These are phyloP conservation scores for Monilinia fructicola DNA, from an alignment of 2,329 filamentous ascomycete genomes.

Conservation along the genomic window DNA sequence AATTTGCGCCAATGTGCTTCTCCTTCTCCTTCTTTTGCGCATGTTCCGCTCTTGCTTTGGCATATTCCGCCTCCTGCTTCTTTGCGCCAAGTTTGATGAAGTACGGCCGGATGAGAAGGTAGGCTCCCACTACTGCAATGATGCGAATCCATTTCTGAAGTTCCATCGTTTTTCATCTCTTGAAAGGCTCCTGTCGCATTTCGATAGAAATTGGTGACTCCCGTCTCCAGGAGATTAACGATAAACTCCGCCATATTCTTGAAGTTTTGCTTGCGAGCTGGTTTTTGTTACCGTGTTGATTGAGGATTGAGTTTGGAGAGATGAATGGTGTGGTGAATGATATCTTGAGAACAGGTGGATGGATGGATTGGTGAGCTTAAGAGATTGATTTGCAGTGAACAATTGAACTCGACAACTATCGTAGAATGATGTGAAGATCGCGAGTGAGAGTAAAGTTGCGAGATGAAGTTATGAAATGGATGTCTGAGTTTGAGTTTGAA, in stretches of 20 bases:
- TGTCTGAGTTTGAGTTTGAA: neutral
- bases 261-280: neutral
- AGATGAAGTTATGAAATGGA: neutral
- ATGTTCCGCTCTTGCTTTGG: conserved; percentile 47
- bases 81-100: conserved; percentile 66
- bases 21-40: conserved; percentile 32
- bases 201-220: conserved; percentile 30
- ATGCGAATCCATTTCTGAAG: conserved; percentile 64
- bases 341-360: neutral
- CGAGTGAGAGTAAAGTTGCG: neutral
- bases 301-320: neutral
- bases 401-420: neutral
- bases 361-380: neutral
- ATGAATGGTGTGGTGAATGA: neutral
- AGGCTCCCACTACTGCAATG: conserved; percentile 68
- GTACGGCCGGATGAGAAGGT: conserved; percentile 72
- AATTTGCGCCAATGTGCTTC: conserved; percentile 57
- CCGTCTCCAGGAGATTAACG: conserved; percentile 23
- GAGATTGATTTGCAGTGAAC: neutral
- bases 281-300: neutral
- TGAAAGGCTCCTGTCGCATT: conserved; percentile 44
- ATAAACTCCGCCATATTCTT: conserved; percentile 19
- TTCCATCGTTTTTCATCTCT: conserved; percentile 43
- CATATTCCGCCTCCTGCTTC: conserved; percentile 62
- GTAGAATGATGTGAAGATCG: neutral